Evolutionary conservation across 192 early-diverging fungal genomes (phyloP).

Genomic region (Gigaspora rosea): DNA sequence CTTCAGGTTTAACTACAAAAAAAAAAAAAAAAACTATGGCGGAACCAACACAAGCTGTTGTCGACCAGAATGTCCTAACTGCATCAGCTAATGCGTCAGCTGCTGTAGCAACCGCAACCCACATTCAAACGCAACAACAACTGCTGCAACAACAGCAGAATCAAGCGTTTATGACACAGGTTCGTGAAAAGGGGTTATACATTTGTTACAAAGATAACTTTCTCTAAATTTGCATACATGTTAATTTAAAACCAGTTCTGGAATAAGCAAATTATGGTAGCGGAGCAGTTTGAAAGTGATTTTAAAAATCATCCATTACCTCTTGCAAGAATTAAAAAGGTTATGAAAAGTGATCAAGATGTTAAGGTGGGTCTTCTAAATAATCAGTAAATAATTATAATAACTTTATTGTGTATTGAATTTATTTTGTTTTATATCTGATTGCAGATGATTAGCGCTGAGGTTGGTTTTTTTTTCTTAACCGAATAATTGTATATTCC

Average conservation of each 20-base stretch:
- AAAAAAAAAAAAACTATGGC: slow-evolving; percentile 3
- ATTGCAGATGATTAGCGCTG: slow-evolving; percentile 61
- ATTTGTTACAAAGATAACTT: not conserved
- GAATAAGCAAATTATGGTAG: slow-evolving; percentile 65
- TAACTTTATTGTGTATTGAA: not conserved
- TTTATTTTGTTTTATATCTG: too few species aligned
- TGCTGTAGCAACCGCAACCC: not conserved
- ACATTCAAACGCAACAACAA: slow-evolving; percentile 13
- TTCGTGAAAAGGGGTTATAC: not conserved
- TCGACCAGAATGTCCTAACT: not conserved
- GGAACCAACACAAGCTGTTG: slow-evolving; percentile 18
- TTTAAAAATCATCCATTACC: slow-evolving; percentile 93
- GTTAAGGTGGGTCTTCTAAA: slow-evolving; percentile 66
- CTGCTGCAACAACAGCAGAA: slow-evolving; percentile 25
- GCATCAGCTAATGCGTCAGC: not conserved
- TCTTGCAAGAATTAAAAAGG: slow-evolving; percentile 95
- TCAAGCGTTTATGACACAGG: slow-evolving; percentile 25
- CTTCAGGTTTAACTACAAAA: not conserved
- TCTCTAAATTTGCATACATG: slow-evolving; percentile 2
- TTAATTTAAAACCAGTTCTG: slow-evolving; percentile 59
- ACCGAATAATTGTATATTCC: not conserved
- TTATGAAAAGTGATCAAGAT: slow-evolving; percentile 98
- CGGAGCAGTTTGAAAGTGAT: slow-evolving; percentile 77
- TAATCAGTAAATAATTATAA: not conserved
- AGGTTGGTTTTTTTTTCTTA: not conserved